These are phyloP conservation scores for Camellia japonica DNA, from an alignment of 148 eudicot species.

Conservation along the genomic window DNA sequence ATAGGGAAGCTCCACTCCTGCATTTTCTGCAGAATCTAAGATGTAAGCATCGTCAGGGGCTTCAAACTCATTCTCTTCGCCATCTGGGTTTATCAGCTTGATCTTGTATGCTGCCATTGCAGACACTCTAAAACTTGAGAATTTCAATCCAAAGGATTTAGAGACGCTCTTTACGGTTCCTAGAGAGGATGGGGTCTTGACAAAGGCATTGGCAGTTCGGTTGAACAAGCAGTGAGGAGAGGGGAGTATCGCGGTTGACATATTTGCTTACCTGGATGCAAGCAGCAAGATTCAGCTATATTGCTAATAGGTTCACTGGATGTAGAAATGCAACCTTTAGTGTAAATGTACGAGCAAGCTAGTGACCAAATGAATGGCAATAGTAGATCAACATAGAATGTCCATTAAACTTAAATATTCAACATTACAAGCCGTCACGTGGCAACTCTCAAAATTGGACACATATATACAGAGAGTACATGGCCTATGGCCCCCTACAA, in stretches of 20 bases:
- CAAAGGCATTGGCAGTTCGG: conserved; percentile 14
- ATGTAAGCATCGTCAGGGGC: conserved; percentile 73
- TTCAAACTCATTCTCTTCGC: conserved; percentile 60
- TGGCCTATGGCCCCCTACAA: not conserved
- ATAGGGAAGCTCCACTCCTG: conserved; percentile 78
- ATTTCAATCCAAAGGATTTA: conserved; percentile 46
- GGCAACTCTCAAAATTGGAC: not conserved
- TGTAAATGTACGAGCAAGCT: too few species aligned
- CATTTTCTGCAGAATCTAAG: conserved; percentile 74
- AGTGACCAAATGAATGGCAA: too few species aligned
- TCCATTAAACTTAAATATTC: not conserved
- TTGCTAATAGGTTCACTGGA: not conserved
- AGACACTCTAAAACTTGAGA: conserved; percentile 26
- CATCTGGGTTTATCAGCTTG: conserved; percentile 59
- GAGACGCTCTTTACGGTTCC: conserved; percentile 34
- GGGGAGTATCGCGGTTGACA: conserved; percentile 52
- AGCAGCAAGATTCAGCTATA: conserved; percentile 10
- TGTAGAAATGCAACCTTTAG: conserved; percentile 2
- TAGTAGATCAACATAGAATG: not conserved
- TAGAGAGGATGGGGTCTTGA: conserved; percentile 39
- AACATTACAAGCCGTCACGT: not conserved
- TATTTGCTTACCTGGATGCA: conserved; percentile 28
- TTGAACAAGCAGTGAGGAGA: conserved; percentile 38
- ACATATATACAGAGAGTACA: not conserved
- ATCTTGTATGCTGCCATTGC: conserved; percentile 71